Percentiles rank a stretch among this genome's conserved stretches.
These are phyloP conservation scores for Cladorrhinum sp. DNA, from an alignment of 2,329 filamentous ascomycete genomes.

Conservation along the genomic window DNA sequence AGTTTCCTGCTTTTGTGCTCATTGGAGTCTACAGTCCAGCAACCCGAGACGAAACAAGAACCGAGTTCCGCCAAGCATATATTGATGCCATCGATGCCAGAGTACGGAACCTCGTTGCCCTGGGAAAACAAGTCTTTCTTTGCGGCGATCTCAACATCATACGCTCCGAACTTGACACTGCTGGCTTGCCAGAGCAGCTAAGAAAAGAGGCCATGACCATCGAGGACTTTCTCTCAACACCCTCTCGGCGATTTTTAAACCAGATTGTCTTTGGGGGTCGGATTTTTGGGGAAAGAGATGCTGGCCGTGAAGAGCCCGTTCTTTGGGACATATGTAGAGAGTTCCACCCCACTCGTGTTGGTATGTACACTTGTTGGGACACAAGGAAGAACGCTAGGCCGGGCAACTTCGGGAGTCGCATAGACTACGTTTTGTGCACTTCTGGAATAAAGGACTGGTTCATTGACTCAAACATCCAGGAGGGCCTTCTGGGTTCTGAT, in stretches of 20 bases:
- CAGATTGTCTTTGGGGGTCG: conserved; percentile 74
- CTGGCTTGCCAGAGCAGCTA: conserved; percentile 68
- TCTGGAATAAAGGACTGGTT: conserved; percentile 79
- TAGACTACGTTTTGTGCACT: conserved; percentile 89
- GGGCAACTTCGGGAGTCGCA: conserved; percentile 86
- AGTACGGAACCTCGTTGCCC: conserved; percentile 74
- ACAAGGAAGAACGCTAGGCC: conserved; percentile 93
- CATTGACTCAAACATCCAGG: conserved; percentile 78
- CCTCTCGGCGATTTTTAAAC: conserved; percentile 76
- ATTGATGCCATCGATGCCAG: conserved; percentile 76
- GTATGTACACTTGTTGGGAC: conserved; percentile 99
- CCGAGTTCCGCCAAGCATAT: conserved; percentile 79
- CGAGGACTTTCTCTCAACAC: conserved; percentile 69
- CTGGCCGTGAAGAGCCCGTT: conserved; percentile 66
- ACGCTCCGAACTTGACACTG: conserved; percentile 65
- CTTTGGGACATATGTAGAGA: conserved; percentile 81
- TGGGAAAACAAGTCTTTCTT: conserved; percentile 82
- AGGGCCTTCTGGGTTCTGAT: conserved; percentile 90
- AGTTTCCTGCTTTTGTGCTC: conserved; percentile 92
- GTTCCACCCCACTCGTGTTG: conserved; percentile 73
- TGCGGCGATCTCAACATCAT: conserved; percentile 86
- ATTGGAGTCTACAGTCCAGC: conserved; percentile 92
- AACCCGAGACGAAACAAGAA: conserved; percentile 77
- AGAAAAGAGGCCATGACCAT: conserved; percentile 65
- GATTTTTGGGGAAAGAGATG: conserved; percentile 64